Percentiles rank a stretch among this genome's conserved stretches.
Evolutionary conservation across 2,329 filamentous ascomycete species (phyloP).

Genomic region (Lasiodiplodia sp.): DNA sequence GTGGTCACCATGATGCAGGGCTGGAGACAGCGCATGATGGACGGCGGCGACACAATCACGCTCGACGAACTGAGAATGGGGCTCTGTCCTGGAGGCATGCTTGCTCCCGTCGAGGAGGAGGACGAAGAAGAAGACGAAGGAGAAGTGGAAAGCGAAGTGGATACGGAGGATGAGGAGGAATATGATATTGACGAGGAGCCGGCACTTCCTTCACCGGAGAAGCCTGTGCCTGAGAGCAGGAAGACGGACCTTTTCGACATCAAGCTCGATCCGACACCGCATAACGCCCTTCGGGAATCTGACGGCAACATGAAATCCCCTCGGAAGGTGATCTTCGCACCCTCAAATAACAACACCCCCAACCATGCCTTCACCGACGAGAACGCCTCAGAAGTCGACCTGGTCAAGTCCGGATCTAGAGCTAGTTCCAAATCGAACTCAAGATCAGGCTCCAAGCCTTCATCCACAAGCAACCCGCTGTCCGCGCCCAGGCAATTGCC

Average conservation of each 20-base stretch:
- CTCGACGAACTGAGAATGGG: slow-evolving; percentile 68
- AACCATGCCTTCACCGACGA: slow-evolving; percentile 44
- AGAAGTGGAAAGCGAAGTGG: slow-evolving; percentile 36
- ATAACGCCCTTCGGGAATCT: slow-evolving; percentile 44
- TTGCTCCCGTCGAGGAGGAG: slow-evolving; percentile 42
- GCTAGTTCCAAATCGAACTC: not conserved
- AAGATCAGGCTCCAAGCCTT: slow-evolving; percentile 33
- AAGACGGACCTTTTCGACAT: slow-evolving; percentile 44
- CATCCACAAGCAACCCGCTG: slow-evolving; percentile 32
- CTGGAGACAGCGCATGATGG: slow-evolving; percentile 84
- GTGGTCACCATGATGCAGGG: slow-evolving; percentile 89
- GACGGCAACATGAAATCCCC: slow-evolving; percentile 45
- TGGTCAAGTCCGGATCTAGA: slow-evolving; percentile 33
- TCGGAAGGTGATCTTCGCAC: slow-evolving; percentile 49
- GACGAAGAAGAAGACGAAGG: slow-evolving; percentile 38
- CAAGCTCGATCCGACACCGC: slow-evolving; percentile 41
- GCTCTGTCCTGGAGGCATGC: slow-evolving; percentile 60
- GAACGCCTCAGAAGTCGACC: slow-evolving; percentile 42
- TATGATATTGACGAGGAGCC: slow-evolving; percentile 32
- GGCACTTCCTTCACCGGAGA: slow-evolving; percentile 38
- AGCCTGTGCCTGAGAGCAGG: slow-evolving; percentile 30
- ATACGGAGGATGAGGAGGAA: slow-evolving; percentile 30
- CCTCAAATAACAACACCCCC: slow-evolving; percentile 35
- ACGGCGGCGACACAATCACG: slow-evolving; percentile 73
- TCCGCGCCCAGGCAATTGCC: slow-evolving; percentile 5